phyloP scores from a whole-genome alignment of 2,329 filamentous ascomycete species.

The Didymella keratinophila region DNA sequence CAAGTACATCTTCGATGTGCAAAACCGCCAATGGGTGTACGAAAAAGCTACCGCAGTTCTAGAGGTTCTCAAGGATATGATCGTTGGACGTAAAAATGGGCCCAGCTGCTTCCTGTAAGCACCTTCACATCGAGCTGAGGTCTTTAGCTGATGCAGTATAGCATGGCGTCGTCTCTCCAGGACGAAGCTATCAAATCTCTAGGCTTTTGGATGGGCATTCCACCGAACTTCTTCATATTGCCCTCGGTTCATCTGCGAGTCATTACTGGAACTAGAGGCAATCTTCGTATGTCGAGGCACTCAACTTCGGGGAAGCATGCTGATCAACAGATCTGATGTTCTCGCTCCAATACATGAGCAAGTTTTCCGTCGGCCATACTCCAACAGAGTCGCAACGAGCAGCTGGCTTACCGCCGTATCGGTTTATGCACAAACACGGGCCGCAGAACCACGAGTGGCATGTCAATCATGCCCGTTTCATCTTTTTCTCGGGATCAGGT shows the following conservation, averaged over 20 bases:
- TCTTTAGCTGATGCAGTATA: not conserved
- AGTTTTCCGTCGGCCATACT: not conserved
- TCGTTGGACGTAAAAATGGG: not conserved
- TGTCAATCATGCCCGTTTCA: not conserved
- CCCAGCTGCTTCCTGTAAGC: constrained; percentile 1
- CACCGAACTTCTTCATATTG: constrained; percentile 20
- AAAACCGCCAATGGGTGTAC: not conserved
- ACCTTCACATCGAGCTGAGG: not conserved
- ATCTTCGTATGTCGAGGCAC: too few relatives aligned
- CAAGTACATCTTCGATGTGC: not conserved
- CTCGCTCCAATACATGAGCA: constrained; percentile 5
- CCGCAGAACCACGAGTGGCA: constrained; percentile 9
- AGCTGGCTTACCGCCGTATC: not conserved
- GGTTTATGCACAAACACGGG: not conserved
- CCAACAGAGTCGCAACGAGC: not conserved
- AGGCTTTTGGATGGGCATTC: constrained; percentile 16
- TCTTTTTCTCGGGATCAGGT: not conserved
- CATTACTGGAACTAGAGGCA: not conserved
- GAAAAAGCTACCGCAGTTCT: not conserved
- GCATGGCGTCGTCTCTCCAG: constrained; percentile 15
- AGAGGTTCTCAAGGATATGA: constrained; percentile 7
- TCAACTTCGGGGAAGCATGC: too few relatives aligned
- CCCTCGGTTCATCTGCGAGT: constrained; percentile 6
- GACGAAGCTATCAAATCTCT: constrained; percentile 21
- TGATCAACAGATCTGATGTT: constrained; percentile 4